A percentile compares a stretch with the other conserved stretches of the same genome.
Conservation (phyloP, 805 yeast genomes). For the Tetrapisispora namnaoensis region DNA sequence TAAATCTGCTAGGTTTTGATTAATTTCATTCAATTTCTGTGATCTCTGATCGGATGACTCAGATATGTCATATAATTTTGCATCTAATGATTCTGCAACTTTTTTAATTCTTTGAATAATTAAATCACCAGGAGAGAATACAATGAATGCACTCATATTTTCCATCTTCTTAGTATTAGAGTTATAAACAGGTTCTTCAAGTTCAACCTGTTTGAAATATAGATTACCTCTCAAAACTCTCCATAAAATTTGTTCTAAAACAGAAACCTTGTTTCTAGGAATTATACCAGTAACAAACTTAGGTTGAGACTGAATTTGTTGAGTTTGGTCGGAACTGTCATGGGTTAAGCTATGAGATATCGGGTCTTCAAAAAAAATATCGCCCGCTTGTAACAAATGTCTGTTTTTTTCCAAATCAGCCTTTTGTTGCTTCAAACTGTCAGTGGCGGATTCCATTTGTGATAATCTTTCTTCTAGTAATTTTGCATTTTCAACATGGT, state of each 20-base stretch:
- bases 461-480: slow-evolving; percentile 63
- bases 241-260: slow-evolving; percentile 65
- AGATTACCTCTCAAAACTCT: slow-evolving; percentile 66
- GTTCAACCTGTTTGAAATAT: slow-evolving; percentile 48
- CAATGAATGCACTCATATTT: slow-evolving; percentile 52
- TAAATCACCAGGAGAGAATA: slow-evolving; percentile 60
- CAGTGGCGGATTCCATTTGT: slow-evolving; percentile 62
- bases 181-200: slow-evolving; percentile 48
- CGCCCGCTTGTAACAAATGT: slow-evolving; percentile 41
- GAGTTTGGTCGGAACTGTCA: slow-evolving; percentile 3
- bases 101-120: slow-evolving; percentile 51
- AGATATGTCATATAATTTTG: slow-evolving; percentile 49
- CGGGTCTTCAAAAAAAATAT: slow-evolving; percentile 34
- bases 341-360: slow-evolving; percentile 6
- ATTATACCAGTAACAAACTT: slow-evolving; percentile 60
- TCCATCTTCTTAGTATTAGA: slow-evolving; percentile 39
- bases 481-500: slow-evolving; percentile 50
- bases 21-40: slow-evolving; percentile 31
- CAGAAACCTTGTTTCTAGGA: slow-evolving; percentile 45
- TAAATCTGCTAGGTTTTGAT: slow-evolving; percentile 38
- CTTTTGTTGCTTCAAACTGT: slow-evolving; percentile 45
- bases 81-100: slow-evolving; percentile 61
- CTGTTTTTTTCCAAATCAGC: slow-evolving; percentile 55
- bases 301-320: slow-evolving; percentile 2
- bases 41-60: slow-evolving; percentile 32